These are phyloP conservation scores for Globisporangium parvum DNA, from an alignment of 352 stramenopile species.

Conservation along the genomic window DNA sequence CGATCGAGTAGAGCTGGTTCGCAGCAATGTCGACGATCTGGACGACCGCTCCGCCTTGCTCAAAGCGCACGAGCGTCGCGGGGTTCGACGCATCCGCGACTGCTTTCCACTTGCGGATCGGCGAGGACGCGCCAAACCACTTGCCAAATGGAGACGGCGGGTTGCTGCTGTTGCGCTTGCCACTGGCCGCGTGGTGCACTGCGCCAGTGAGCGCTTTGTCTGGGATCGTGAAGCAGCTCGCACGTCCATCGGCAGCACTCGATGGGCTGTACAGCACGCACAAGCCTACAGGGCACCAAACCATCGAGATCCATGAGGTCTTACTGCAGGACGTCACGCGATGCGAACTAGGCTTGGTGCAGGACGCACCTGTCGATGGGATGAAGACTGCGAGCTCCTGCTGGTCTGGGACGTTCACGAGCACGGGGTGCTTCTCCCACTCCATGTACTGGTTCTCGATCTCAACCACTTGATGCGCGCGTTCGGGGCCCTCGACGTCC, in stretches of 20 bases:
- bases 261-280: slow-evolving; percentile 40
- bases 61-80: slow-evolving; percentile 35
- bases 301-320: no score
- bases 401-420: slow-evolving; percentile 36
- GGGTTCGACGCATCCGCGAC: slow-evolving; percentile 17
- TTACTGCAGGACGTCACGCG: no score
- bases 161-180: background rate
- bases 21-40: slow-evolving; percentile 42
- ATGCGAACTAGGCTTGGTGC: background rate
- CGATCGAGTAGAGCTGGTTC: slow-evolving; percentile 41
- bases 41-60: slow-evolving; percentile 46
- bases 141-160: slow-evolving; percentile 27
- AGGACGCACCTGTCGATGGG: slow-evolving; percentile 34
- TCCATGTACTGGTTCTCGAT: slow-evolving; percentile 67
- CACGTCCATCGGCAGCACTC: slow-evolving; percentile 30
- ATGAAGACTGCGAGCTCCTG: slow-evolving; percentile 52
- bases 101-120: slow-evolving; percentile 17
- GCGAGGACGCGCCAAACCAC: slow-evolving; percentile 30
- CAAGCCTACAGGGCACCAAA: slow-evolving; percentile 19
- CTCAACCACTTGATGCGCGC: slow-evolving; percentile 45
- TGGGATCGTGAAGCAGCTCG: slow-evolving; percentile 46
- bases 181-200: slow-evolving; percentile 18
- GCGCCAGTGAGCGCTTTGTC: slow-evolving; percentile 44
- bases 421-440: slow-evolving; percentile 42
- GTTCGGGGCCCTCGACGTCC: slow-evolving; percentile 33